These are phyloP conservation scores for Cladobotryum mycophilum DNA, from an alignment of 2,329 filamentous ascomycete genomes.

Conservation along the genomic window DNA sequence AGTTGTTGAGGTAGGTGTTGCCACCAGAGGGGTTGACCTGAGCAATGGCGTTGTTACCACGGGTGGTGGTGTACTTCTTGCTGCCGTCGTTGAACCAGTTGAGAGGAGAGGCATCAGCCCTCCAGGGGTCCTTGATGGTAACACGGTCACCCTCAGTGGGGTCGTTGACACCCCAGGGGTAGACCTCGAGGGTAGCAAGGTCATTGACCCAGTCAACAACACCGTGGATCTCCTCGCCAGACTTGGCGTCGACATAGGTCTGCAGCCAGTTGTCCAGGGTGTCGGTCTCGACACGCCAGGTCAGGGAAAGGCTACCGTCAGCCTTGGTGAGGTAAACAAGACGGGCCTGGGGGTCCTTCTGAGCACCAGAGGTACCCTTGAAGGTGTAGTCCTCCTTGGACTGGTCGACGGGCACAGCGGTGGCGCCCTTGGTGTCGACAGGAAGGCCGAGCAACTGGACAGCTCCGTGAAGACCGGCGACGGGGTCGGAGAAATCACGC, in stretches of 20 bases:
- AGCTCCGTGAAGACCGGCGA: constrained; percentile 37
- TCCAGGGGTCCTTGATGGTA: constrained; percentile 43
- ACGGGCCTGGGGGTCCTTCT: constrained; percentile 47
- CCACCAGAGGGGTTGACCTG: constrained; percentile 41
- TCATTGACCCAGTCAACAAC: constrained; percentile 53
- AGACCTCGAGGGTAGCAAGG: constrained; percentile 47
- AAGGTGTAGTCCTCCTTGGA: constrained; percentile 32
- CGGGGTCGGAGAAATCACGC: constrained; percentile 36
- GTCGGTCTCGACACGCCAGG: constrained; percentile 56
- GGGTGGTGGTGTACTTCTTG: constrained; percentile 44
- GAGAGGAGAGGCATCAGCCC: constrained; percentile 40
- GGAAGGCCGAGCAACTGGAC: constrained; percentile 28
- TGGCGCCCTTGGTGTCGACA: constrained; percentile 21
- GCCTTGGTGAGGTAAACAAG: constrained; percentile 48
- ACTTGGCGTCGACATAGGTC: constrained; percentile 48
- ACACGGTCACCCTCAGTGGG: constrained; percentile 42
- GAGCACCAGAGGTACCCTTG: constrained; percentile 41
- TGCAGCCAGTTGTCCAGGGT: constrained; percentile 52
- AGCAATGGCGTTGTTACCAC: constrained; percentile 54
- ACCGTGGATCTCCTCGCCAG: constrained; percentile 41
- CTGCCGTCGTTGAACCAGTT: constrained; percentile 47
- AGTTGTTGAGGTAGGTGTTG: constrained; percentile 27
- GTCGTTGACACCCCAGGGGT: constrained; percentile 50
- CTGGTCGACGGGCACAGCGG: constrained; percentile 20
- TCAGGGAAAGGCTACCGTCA: constrained; percentile 41